These are phyloP conservation scores for Cryoendolithus antarcticus DNA, from an alignment of 2,329 filamentous ascomycete genomes.

Conservation along the genomic window DNA sequence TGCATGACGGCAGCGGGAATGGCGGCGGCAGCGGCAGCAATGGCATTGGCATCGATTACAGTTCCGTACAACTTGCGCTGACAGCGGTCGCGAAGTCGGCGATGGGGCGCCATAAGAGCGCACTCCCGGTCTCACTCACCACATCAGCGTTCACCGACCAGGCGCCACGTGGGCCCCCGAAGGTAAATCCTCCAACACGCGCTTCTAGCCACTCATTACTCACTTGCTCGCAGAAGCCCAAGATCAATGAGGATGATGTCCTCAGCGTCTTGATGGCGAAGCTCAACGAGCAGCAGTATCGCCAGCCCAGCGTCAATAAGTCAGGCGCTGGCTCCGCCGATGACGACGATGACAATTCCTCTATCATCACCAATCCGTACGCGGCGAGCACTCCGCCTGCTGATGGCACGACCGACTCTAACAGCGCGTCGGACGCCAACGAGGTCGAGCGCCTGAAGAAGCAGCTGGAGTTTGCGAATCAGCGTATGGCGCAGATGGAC, in stretches of 20 bases:
- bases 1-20: too few species aligned
- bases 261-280: slow-evolving; percentile 63
- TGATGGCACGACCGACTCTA: slow-evolving; percentile 10
- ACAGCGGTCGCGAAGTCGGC: slow-evolving; percentile 8
- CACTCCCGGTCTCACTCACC: slow-evolving; percentile 21
- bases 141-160: slow-evolving; percentile 25
- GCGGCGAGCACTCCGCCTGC: slow-evolving; percentile 16
- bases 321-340: slow-evolving; percentile 38
- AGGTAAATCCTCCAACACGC: slow-evolving; percentile 7
- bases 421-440: slow-evolving; percentile 23
- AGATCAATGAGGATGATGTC: slow-evolving; percentile 7
- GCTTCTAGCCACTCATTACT: slow-evolving; percentile 5
- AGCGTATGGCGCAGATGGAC: slow-evolving; percentile 58
- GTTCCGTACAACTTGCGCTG: neutral
- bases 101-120: slow-evolving; percentile 10
- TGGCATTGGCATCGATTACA: neutral
- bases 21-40: too few species aligned
- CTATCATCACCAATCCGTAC: slow-evolving; percentile 20
- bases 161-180: slow-evolving; percentile 9
- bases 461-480: slow-evolving; percentile 59
- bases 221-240: slow-evolving; percentile 10
- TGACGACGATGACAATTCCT: slow-evolving; percentile 20
- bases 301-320: slow-evolving; percentile 3
- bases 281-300: slow-evolving; percentile 54
- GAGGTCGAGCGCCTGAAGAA: slow-evolving; percentile 40